Conservation (phyloP, 306 rosid genomes). For the Vigna reflexopilosa region DNA sequence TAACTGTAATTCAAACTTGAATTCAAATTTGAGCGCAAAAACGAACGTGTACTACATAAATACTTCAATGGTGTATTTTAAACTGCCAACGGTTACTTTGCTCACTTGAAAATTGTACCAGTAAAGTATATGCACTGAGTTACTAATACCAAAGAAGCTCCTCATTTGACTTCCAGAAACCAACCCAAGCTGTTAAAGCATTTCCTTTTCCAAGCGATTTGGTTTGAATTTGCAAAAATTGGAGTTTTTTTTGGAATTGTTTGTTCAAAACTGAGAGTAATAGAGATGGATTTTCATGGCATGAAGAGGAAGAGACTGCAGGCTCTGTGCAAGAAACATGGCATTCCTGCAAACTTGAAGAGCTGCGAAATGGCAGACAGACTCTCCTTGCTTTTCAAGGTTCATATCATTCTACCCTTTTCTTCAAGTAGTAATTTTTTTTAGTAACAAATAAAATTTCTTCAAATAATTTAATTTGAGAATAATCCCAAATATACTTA, state of each 20-base stretch:
- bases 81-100: background rate
- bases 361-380: constrained; percentile 54
- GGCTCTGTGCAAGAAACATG: constrained; percentile 55
- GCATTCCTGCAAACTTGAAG: constrained; percentile 58
- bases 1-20: background rate
- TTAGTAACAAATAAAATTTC: background rate
- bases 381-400: constrained; percentile 52
- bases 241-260: background rate
- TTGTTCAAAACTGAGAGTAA: background rate
- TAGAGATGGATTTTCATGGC: constrained; percentile 49
- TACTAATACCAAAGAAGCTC: background rate
- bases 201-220: background rate
- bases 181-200: background rate
- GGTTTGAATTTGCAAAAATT: background rate
- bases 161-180: background rate
- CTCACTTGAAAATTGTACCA: background rate
- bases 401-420: constrained; percentile 1
- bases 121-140: background rate
- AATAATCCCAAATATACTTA: background rate
- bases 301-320: constrained; percentile 62
- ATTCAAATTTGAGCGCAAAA: background rate
- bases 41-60: background rate
- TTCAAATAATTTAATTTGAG: background rate
- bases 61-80: background rate
- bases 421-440: background rate